Base-by-base conservation (phyloP, 352 stramenopile species). In the Blastocystis sp. region DNA sequence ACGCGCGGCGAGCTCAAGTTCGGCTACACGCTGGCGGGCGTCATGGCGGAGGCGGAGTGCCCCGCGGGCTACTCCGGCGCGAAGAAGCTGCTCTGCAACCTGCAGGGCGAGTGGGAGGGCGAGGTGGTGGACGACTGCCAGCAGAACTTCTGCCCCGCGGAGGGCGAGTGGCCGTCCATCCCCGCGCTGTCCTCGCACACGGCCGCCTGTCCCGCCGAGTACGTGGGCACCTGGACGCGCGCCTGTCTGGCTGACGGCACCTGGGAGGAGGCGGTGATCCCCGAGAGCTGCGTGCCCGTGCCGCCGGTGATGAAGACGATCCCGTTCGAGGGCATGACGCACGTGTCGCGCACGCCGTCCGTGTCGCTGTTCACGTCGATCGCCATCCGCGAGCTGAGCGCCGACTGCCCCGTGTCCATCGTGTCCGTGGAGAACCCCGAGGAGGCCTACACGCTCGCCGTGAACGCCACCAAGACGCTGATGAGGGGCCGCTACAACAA, bases 391-490 rank as follows among this genome's bases (percentile, higher is more conserved):
- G 45, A 59, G 2, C 45, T 53, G 14, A 23, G 40, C n/a, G 10
- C 52, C 5, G 34, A 40, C 71, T 81, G 52, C 28, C 23, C 3
- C 1, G 71, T 81, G 71, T 52, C 40, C 43, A 61, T 81, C 7
- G 45, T 66, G 48, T 81, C 71, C 10, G 23, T 40, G 45, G 23
- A 21, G 17, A 43, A 81, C 28, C 28, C 52, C 7, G 28, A 38
- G 14, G 71, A 81, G 41, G 17, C 21, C 7, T 81, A 67, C 59
- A 59, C 7, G 19, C 41, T 81, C 3, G 41, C 14, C n/a, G 71
- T 81, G 71, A 81, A 81, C 59, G n/a, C 19, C 2, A 81, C 71
- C 28, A 81, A 81, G 56, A 81, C 71, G 14, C 21, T 53, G 17
- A 23, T 81, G 23, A 19, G 48, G 23, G 71, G 71, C 19, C 71